Percentiles rank a stretch among this genome's conserved stretches.
These are phyloP conservation scores for Brassica nigra DNA, from an alignment of 345 rosid species.

Conservation along the genomic window DNA sequence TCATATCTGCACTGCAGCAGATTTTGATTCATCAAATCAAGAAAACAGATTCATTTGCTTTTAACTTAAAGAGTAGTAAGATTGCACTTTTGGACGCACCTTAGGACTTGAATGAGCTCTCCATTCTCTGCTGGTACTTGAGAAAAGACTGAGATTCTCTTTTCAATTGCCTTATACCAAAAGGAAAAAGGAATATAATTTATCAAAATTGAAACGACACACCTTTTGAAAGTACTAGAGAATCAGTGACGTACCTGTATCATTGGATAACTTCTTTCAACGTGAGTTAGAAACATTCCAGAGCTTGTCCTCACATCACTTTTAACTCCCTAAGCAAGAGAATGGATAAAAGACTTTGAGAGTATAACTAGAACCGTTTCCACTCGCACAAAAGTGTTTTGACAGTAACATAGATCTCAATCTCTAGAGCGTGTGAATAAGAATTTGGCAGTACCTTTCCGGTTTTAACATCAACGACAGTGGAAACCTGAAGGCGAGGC, in stretches of 20 bases:
- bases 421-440: neutral
- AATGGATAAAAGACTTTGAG: neutral
- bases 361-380: neutral
- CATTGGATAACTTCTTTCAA: conserved; percentile 76
- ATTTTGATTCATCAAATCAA: conserved; percentile 57
- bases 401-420: conserved; percentile 6
- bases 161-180: conserved; percentile 72
- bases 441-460: conserved; percentile 72
- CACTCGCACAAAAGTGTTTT: neutral
- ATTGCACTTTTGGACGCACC: conserved; percentile 50
- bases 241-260: conserved; percentile 58
- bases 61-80: conserved; percentile 13
- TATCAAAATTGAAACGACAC: neutral
- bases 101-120: conserved; percentile 90
- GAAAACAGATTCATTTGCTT: conserved; percentile 42
- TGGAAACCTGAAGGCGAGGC: conserved; percentile 79
- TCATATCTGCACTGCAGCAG: conserved; percentile 91
- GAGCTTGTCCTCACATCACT: conserved; percentile 95
- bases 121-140: conserved; percentile 94
- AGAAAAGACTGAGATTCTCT: conserved; percentile 87
- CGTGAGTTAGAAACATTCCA: conserved; percentile 83
- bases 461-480: conserved; percentile 86
- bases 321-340: conserved; percentile 69
- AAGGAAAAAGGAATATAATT: neutral
- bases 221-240: neutral